A percentile compares a stretch with the other conserved stretches of the same genome.
phyloP scores from a whole-genome alignment of 2,329 filamentous ascomycete genomes.

The Aspergillus ruber region DNA sequence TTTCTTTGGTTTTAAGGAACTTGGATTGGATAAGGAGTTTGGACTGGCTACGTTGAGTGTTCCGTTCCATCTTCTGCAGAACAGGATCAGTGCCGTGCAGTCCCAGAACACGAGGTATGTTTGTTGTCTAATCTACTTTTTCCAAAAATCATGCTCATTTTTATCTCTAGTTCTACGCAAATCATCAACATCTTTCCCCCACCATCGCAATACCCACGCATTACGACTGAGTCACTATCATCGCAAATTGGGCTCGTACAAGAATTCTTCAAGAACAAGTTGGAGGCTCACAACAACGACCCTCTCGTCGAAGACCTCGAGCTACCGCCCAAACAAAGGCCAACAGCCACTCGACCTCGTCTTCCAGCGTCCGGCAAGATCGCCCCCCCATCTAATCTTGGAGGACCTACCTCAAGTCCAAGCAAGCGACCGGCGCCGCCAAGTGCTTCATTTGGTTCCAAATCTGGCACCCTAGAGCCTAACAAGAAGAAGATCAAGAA shows the following conservation, averaged over 20 bases:
- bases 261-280: conserved; percentile 83
- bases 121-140: neutral
- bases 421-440: conserved; percentile 34
- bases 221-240: conserved; percentile 71
- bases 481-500: conserved; percentile 41
- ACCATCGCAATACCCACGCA: conserved; percentile 66
- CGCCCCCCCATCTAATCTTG: conserved; percentile 24
- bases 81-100: conserved; percentile 79
- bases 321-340: conserved; percentile 80
- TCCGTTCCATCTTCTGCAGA: conserved; percentile 87
- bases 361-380: conserved; percentile 44
- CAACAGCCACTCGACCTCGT: conserved; percentile 37
- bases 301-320: conserved; percentile 91
- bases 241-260: conserved; percentile 80
- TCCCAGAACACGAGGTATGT: conserved; percentile 60
- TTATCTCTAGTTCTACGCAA: conserved; percentile 30
- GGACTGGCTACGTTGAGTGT: conserved; percentile 83
- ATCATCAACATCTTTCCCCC: conserved; percentile 53
- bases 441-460: conserved; percentile 13
- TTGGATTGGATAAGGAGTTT: conserved; percentile 87
- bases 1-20: conserved; percentile 96
- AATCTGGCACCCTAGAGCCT: conserved; percentile 26
- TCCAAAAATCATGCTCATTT: conserved; percentile 6
- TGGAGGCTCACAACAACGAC: conserved; percentile 76
- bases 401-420: conserved; percentile 31